Evolutionary conservation across 176 grass and related monocot genomes (phyloP), one percentile per base, ranked within the genome.

Genomic region (Ensete ventricosum): DNA sequence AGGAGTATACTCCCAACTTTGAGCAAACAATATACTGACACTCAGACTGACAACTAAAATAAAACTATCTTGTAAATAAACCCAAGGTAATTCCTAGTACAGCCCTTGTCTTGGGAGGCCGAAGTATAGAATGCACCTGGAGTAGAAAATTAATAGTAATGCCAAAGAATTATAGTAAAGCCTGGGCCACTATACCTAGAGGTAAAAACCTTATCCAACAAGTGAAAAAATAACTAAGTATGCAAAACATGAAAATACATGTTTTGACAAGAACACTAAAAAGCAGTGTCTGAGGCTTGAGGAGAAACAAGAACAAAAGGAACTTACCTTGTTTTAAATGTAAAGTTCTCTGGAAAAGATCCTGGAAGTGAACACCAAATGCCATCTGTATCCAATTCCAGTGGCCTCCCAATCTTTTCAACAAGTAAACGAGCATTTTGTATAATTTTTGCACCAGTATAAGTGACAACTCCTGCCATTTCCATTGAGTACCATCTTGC

Each of bases 401-500:
- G 86, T 73, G 94, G 94, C 81, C 88, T 88, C 72, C 94, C 94
- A 79, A 97, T 97, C 81, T 97, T 93, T 70, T 97, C 94, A 55
- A 97, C 86, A 83, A 97, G 90, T 64, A 97, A 57, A 50, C 93
- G 87, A 48, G 93, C 89, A 84, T 97, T 92, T 84, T 97, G 93
- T 57, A 97, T 97, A 63, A 97, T 97, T 73, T 97, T 97, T 1
- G 93, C 93, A 77, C 93, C 93, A 83, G 93, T 97, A 83, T 97
- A 97, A 65, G 93, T 97, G 17, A 97, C 93, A 80, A 97, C 93
- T 78, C 93, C 93, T 83, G 93, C 93, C 94, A 97, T 97, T 93
- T 97, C 94, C 94, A 97, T 97, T 81, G 94, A 97, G 55, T 97
- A 97, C 94, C 94, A 97, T 83, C 94, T 97, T 88, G 94, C 94